Evolutionary conservation across 2,329 filamentous ascomycete species (phyloP).

Genomic region (Alternaria incomplexa): DNA sequence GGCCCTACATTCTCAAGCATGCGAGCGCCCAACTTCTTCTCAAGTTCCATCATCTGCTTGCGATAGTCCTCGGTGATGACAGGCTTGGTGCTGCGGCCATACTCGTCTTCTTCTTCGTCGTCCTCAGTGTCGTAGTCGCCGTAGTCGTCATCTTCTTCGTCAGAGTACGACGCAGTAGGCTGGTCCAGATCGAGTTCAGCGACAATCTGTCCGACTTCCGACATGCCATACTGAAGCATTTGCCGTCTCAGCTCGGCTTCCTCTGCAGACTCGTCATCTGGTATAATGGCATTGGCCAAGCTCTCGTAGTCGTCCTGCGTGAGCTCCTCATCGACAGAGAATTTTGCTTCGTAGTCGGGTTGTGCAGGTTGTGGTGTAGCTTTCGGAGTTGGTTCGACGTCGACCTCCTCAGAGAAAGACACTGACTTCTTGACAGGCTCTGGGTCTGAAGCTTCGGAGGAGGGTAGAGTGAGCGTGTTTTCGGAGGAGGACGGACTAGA

Average conservation of each 20-base stretch:
- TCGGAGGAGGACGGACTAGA: background rate
- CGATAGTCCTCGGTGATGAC: constrained; percentile 77
- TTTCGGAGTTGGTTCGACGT: constrained; percentile 42
- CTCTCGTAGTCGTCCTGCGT: constrained; percentile 49
- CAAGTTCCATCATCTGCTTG: constrained; percentile 82
- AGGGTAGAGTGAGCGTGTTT: background rate
- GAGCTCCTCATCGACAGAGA: constrained; percentile 48
- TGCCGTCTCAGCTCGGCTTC: constrained; percentile 81
- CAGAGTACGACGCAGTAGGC: constrained; percentile 57
- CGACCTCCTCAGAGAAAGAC: constrained; percentile 66
- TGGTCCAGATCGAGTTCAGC: constrained; percentile 89
- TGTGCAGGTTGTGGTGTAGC: background rate
- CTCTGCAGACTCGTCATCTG: constrained; percentile 77
- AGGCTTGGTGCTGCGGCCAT: constrained; percentile 72
- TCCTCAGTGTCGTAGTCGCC: constrained; percentile 56
- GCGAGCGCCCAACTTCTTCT: constrained; percentile 72
- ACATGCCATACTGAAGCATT: constrained; percentile 89
- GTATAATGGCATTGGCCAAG: constrained; percentile 62
- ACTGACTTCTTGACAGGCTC: constrained; percentile 61
- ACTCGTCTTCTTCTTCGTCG: constrained; percentile 74
- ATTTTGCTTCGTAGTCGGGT: constrained; percentile 34
- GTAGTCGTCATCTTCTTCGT: constrained; percentile 54
- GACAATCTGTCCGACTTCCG: constrained; percentile 88
- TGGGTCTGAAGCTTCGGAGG: background rate
- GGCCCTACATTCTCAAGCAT: constrained; percentile 65